A percentile compares a stretch with the other conserved stretches of the same genome.
Evolutionary conservation across 176 grass and related monocot species (phyloP).

Genomic region (sorghum (Sorghum bicolor)): DNA sequence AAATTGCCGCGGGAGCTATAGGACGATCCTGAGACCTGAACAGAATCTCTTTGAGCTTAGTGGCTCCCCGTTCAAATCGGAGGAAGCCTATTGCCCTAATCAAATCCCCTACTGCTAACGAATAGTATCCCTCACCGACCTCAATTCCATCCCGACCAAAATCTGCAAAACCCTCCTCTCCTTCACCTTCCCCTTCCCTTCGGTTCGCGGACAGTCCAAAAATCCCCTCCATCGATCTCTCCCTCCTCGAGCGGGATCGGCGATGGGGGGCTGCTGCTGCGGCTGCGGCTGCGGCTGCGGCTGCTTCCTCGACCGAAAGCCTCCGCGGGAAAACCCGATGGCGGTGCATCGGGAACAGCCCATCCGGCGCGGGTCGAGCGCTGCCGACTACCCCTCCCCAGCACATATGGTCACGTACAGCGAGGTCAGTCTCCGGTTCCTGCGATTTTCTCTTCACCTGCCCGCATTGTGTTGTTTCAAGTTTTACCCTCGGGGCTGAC

Average conservation of each 20-base stretch:
- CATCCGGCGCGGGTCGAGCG: background rate
- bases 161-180: background rate
- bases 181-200: background rate
- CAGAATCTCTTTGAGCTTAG: background rate
- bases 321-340: slow-evolving; percentile 38
- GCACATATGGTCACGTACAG: background rate
- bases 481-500: background rate
- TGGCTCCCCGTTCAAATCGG: background rate
- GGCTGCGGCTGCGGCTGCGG: slow-evolving; percentile 30
- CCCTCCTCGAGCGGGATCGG: background rate
- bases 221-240: background rate
- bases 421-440: slow-evolving; percentile 1
- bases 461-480: background rate
- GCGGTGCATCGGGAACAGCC: background rate
- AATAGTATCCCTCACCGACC: background rate
- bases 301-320: slow-evolving; percentile 20
- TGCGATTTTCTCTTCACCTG: background rate
- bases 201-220: background rate
- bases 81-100: background rate
- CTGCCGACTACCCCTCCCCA: background rate
- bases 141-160: background rate
- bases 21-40: too few species aligned
- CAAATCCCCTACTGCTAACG: background rate
- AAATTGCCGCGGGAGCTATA: too few species aligned
- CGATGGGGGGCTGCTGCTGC: slow-evolving; percentile 41